These are phyloP conservation scores for Erodium moschatum DNA, from an alignment of 441 rosid genomes.

Conservation along the genomic window DNA sequence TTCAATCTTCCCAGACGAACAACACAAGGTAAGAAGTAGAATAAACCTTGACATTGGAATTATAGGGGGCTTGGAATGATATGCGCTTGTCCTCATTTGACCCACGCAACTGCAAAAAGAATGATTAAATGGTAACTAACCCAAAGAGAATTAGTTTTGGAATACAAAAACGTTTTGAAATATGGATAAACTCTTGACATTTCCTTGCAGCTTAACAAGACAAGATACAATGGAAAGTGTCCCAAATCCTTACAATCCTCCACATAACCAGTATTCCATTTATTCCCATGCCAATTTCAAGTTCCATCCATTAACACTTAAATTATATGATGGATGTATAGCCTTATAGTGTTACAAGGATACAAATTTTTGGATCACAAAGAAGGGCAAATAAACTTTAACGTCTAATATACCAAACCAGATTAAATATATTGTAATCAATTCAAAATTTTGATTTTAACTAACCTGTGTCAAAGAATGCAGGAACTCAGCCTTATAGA, in stretches of 20 bases:
- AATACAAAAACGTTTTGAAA: slow-evolving; percentile 7
- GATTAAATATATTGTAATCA: neutral
- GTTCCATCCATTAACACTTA: neutral
- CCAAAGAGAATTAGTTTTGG: slow-evolving; percentile 9
- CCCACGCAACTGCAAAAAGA: slow-evolving; percentile 48
- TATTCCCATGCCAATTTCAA: neutral
- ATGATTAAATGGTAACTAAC: slow-evolving; percentile 12
- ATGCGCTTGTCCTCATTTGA: slow-evolving; percentile 58
- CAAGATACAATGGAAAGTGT: neutral
- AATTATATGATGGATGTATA: neutral
- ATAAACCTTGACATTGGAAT: slow-evolving; percentile 55
- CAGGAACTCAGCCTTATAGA: slow-evolving; percentile 2
- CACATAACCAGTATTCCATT: neutral
- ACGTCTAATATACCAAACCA: neutral
- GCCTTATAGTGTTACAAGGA: neutral
- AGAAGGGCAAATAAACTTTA: neutral
- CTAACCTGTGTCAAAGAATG: neutral
- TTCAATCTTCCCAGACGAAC: neutral
- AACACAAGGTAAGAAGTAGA: slow-evolving; percentile 19
- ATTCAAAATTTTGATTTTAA: neutral
- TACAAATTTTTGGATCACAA: neutral
- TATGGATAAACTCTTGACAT: neutral
- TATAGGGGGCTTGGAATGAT: slow-evolving; percentile 54
- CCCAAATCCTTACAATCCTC: too few relatives aligned
- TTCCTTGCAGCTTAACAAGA: neutral